A percentile compares a stretch with the other conserved stretches of the same genome.
Conservation (phyloP, 2,329 filamentous ascomycete genomes). For the Apiospora kogelbergensis region DNA sequence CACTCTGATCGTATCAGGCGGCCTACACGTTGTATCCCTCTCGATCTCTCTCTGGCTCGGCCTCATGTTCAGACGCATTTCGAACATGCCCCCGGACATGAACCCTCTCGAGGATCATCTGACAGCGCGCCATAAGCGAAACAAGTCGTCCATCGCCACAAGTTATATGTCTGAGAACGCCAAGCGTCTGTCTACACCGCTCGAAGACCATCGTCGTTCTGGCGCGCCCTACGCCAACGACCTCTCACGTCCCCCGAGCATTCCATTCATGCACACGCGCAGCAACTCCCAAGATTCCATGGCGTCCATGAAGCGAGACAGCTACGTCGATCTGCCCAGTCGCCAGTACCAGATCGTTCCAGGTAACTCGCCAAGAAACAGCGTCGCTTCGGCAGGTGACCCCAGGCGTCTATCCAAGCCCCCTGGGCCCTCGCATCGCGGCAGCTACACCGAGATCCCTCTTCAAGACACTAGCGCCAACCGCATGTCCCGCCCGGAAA, state of each 20-base stretch:
- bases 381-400: constrained; percentile 39
- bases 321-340: constrained; percentile 54
- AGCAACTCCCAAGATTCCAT: constrained; percentile 59
- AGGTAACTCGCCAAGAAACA: constrained; percentile 42
- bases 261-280: constrained; percentile 82
- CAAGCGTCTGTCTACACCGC: constrained; percentile 56
- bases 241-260: constrained; percentile 49
- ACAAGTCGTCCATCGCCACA: constrained; percentile 58
- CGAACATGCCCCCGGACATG: constrained; percentile 84
- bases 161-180: constrained; percentile 40
- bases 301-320: constrained; percentile 50
- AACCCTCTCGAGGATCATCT: constrained; percentile 88
- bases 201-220: constrained; percentile 43
- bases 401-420: constrained; percentile 48
- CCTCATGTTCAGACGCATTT: constrained; percentile 79
- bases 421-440: constrained; percentile 33
- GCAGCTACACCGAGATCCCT: constrained; percentile 52
- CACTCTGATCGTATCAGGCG: constrained; percentile 60
- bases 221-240: constrained; percentile 42
- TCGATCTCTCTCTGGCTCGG: constrained; percentile 73
- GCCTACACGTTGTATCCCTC: constrained; percentile 70
- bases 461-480: constrained; percentile 38
- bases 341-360: constrained; percentile 54
- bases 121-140: constrained; percentile 81
- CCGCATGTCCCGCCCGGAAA: constrained; percentile 8